Evolutionary conservation across 2,329 filamentous ascomycete genomes (phyloP).

Genomic region (Botryotinia globosa): DNA sequence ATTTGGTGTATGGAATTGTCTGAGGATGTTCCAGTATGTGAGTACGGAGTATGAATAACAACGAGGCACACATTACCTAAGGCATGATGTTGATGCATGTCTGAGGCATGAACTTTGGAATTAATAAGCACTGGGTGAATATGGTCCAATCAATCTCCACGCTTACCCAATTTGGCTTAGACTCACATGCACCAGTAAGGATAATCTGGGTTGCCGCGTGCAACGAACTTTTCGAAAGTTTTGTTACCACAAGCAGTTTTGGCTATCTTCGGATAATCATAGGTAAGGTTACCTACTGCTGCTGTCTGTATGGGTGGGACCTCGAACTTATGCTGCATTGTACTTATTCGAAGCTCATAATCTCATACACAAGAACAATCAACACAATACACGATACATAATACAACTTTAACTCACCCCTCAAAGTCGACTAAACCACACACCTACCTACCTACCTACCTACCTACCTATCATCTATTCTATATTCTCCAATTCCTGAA

Average conservation of each 20-base stretch:
- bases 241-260: neutral
- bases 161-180: neutral
- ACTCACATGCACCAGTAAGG: neutral
- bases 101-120: neutral
- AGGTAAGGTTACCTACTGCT: too few relatives aligned
- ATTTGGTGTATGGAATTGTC: neutral
- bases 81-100: neutral
- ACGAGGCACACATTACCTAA: neutral
- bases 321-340: neutral
- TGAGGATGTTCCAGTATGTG: neutral
- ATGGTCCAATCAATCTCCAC: neutral
- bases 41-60: neutral
- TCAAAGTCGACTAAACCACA: neutral
- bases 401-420: neutral
- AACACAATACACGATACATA: neutral
- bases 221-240: neutral
- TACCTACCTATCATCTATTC: neutral
- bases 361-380: neutral
- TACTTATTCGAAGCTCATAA: neutral
- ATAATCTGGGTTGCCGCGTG: constrained; percentile 8
- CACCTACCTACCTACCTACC: neutral
- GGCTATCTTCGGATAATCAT: neutral
- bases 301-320: neutral
- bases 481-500: neutral
- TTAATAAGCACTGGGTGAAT: neutral